Evolutionary conservation across 2,329 filamentous ascomycete genomes (phyloP).

Genomic region (Hyphodiscus sp.): DNA sequence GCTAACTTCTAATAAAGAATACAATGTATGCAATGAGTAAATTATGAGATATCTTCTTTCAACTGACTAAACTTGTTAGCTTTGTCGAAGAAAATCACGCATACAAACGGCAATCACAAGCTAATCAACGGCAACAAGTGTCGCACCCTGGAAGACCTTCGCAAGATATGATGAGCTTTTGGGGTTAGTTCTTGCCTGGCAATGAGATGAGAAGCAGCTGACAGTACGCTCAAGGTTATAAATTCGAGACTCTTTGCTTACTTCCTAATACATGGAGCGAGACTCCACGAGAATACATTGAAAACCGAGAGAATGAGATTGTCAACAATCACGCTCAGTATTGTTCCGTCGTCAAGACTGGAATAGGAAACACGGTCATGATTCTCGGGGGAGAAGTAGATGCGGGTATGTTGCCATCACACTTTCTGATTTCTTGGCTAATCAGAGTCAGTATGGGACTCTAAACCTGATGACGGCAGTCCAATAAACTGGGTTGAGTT

Average conservation of each 20-base stretch:
- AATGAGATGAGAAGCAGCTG: neutral
- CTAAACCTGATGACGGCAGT: constrained; percentile 58
- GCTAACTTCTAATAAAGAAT: constrained; percentile 35
- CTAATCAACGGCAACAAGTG: constrained; percentile 46
- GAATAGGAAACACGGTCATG: constrained; percentile 67
- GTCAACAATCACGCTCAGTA: constrained; percentile 93
- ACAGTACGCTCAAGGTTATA: constrained; percentile 63
- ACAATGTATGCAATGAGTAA: constrained; percentile 50
- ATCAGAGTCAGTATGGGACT: constrained; percentile 64
- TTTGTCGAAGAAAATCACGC: constrained; percentile 90
- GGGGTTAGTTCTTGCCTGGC: constrained; percentile 54
- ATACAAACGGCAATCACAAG: constrained; percentile 59
- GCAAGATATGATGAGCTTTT: constrained; percentile 82
- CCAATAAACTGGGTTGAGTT: constrained; percentile 90
- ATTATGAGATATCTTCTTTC: constrained; percentile 12
- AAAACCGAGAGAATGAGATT: constrained; percentile 59
- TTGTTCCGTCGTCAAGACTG: constrained; percentile 87
- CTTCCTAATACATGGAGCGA: constrained; percentile 69
- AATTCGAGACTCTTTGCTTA: constrained; percentile 84
- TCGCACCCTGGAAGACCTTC: constrained; percentile 49
- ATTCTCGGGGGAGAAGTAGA: constrained; percentile 93
- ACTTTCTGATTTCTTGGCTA: neutral
- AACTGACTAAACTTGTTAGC: constrained; percentile 39
- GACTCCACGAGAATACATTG: constrained; percentile 69
- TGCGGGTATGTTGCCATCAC: constrained; percentile 50